Base-by-base conservation (phyloP, 2,329 filamentous ascomycete genomes). In the Exophiala mesophila region DNA sequence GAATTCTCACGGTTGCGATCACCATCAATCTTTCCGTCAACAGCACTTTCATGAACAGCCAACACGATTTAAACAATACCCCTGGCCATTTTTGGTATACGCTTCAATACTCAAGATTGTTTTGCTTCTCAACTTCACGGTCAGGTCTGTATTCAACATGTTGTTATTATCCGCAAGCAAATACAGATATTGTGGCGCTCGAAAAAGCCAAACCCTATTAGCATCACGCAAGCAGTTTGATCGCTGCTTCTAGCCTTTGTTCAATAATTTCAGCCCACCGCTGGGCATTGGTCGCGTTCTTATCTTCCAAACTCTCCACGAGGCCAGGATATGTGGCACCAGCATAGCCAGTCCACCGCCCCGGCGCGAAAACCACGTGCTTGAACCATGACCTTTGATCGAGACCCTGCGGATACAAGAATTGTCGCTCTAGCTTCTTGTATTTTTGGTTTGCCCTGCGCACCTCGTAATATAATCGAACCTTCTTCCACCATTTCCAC, bases 351-450 rank as follows among this genome's bases (percentile, higher is more conserved):
- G 88, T 95, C 88, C 88, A 94, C 35, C 90, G 63, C 0, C 89
- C 89, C 0, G 89, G 89, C 1, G 89, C 89, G 64, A 94, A 96
- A 1, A 96, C 84, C 2, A 95, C 83, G 58, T 96, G 90, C 69
- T 96, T 96, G 70, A 90, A 97, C 88, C 88, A 96, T 17, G 71
- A 70, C 46, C 90, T 72, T n/a, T 50, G 20, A 60, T 95, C 89
- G 15, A 97, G 66, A 1, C 90, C 90, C 3, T 75, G 71, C 3
- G 78, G 66, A 56, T 87, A 83, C 49, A 96, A 57, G 63, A 96
- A 95, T 37, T 81, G 72, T 12, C 88, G 74, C 63, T 97, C 90
- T 1, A 97, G 67, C 6, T 72, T 70, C 73, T 95, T 94, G 71
- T 94, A 94, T 61, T 85, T 84, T 21, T 71, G 72, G 63, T 97